Conservation (phyloP, 139 green algal species). For the Dunaliella sp. region DNA sequence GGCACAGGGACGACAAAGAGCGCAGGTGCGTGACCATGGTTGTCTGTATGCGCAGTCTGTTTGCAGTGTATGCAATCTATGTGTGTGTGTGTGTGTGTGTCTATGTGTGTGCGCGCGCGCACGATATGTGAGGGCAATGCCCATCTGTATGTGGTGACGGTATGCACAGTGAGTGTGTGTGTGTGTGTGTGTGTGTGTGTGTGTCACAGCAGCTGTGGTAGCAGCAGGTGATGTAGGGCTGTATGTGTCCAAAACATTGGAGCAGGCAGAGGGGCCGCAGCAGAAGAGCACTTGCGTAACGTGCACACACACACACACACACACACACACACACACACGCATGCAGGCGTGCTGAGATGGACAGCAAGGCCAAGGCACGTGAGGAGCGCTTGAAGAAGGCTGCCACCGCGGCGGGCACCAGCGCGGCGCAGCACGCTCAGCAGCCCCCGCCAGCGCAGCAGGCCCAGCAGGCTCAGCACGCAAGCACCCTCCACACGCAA, state of each 20-base stretch:
- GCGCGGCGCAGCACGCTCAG: neutral
- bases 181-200: neutral
- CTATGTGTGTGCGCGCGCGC: too few species aligned
- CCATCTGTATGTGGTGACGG: too few species aligned
- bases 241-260: too few species aligned
- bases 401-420: neutral
- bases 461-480: neutral
- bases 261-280: too few species aligned
- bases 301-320: neutral
- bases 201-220: too few species aligned
- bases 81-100: neutral
- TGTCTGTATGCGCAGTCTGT: too few species aligned
- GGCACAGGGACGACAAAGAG: neutral
- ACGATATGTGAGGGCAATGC: too few species aligned
- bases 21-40: too few species aligned
- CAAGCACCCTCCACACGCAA: too few species aligned
- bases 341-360: neutral
- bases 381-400: slow-evolving; percentile 10
- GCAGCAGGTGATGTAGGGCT: too few species aligned
- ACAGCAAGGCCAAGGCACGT: neutral
- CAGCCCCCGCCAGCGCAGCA: neutral
- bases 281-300: neutral
- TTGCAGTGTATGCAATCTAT: too few species aligned
- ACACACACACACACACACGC: neutral
- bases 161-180: too few species aligned